Evolutionary conservation across 192 early-diverging fungal species (phyloP).

Genomic region (Linnemannia exigua): DNA sequence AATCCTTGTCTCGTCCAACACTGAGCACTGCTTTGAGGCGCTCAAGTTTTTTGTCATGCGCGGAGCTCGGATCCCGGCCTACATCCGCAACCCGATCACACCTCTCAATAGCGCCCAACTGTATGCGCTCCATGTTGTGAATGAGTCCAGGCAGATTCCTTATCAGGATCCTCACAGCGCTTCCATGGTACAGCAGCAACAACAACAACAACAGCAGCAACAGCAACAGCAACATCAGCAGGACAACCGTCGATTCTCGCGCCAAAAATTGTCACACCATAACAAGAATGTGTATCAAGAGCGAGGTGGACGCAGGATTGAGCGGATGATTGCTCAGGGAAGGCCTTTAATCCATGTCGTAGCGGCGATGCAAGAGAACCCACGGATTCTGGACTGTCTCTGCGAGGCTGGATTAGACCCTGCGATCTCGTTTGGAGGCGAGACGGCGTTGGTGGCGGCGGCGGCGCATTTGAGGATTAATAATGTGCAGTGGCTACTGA

Average conservation of each 20-base stretch:
- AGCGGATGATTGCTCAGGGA: conserved; percentile 36
- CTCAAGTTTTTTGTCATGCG: conserved; percentile 56
- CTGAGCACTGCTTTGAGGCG: conserved; percentile 50
- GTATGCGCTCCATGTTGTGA: conserved; percentile 47
- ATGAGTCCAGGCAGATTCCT: conserved; percentile 24
- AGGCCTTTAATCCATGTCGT: conserved; percentile 52
- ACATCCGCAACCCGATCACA: conserved; percentile 50
- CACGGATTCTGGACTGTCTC: conserved; percentile 47
- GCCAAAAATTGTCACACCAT: conserved; percentile 1
- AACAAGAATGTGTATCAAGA: conserved; percentile 35
- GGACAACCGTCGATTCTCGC: conserved; percentile 26
- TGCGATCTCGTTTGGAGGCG: conserved; percentile 41
- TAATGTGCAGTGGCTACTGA: conserved; percentile 49
- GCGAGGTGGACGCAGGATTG: conserved; percentile 21
- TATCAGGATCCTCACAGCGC: background rate
- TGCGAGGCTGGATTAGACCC: conserved; percentile 53
- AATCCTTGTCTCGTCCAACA: conserved; percentile 54
- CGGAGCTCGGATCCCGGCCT: conserved; percentile 48
- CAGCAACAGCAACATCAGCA: background rate
- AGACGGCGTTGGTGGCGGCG: conserved; percentile 51
- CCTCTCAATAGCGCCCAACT: conserved; percentile 48
- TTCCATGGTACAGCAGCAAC: background rate
- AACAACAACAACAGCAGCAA: background rate
- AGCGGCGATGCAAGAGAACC: conserved; percentile 53
- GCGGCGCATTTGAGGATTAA: conserved; percentile 56